Evolutionary conservation across 345 rosid species (phyloP).

Genomic region (Capsella bursapastoris): DNA sequence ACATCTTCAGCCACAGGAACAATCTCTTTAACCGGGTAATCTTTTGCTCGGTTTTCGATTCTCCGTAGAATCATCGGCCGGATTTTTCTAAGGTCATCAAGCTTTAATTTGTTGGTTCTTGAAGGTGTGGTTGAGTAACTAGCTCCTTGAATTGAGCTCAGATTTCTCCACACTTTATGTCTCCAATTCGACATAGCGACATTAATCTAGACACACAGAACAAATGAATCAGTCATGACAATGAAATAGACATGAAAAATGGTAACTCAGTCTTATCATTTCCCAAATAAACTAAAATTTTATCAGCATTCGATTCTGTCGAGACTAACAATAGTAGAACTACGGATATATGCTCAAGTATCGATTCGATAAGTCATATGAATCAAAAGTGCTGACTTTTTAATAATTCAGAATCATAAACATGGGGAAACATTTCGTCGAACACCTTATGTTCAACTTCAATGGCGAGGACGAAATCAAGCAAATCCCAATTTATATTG

Average conservation of each 20-base stretch:
- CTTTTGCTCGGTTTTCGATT: slow-evolving; percentile 71
- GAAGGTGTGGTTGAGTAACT: slow-evolving; percentile 34
- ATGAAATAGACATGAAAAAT: not conserved
- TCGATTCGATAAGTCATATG: not conserved
- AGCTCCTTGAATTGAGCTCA: slow-evolving; percentile 27
- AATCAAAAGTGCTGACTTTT: not conserved
- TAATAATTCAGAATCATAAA: not conserved
- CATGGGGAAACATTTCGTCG: slow-evolving; percentile 29
- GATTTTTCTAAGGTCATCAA: slow-evolving; percentile 59
- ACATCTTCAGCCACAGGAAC: slow-evolving; percentile 76
- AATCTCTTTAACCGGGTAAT: slow-evolving; percentile 62
- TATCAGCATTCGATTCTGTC: not conserved
- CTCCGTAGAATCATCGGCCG: slow-evolving; percentile 82
- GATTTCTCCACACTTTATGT: slow-evolving; percentile 35
- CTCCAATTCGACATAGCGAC: slow-evolving; percentile 42
- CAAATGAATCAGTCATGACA: slow-evolving; percentile 14
- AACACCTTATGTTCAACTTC: slow-evolving; percentile 31
- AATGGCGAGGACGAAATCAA: not conserved
- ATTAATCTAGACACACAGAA: slow-evolving; percentile 17
- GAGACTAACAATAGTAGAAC: not conserved
- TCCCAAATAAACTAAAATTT: not conserved
- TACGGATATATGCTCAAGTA: not conserved
- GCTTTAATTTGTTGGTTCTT: slow-evolving; percentile 57
- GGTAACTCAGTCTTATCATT: not conserved
- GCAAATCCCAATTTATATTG: not conserved